Conservation (phyloP, 2,329 filamentous ascomycete genomes). For the Fusarium napiforme region DNA sequence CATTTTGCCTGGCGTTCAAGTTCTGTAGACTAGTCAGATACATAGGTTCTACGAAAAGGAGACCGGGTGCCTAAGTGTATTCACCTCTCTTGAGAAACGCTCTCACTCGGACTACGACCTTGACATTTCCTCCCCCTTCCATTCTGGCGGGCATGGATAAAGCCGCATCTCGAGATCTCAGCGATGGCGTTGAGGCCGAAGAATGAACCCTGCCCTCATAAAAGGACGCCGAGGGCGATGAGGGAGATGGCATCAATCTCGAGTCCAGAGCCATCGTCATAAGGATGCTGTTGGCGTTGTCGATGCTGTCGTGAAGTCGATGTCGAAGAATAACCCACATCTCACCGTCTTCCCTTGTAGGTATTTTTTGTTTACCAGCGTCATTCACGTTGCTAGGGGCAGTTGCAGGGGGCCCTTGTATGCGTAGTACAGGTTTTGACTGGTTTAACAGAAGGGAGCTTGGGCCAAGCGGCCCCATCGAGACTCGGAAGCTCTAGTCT, state of each 20-base stretch:
- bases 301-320: slow-evolving; percentile 54
- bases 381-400: slow-evolving; percentile 50
- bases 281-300: slow-evolving; percentile 54
- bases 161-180: slow-evolving; percentile 78
- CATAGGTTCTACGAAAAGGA: background rate
- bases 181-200: slow-evolving; percentile 80
- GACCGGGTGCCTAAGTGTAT: slow-evolving; percentile 35
- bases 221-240: slow-evolving; percentile 43
- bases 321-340: slow-evolving; percentile 56
- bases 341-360: slow-evolving; percentile 13
- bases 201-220: slow-evolving; percentile 61
- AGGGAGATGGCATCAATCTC: slow-evolving; percentile 58
- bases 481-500: background rate
- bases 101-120: slow-evolving; percentile 83
- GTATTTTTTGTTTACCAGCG: slow-evolving; percentile 51
- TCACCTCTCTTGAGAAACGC: slow-evolving; percentile 82
- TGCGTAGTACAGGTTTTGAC: slow-evolving; percentile 17
- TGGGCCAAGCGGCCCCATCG: slow-evolving; percentile 24
- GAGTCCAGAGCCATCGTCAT: slow-evolving; percentile 56
- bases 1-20: slow-evolving; percentile 83
- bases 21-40: slow-evolving; percentile 65
- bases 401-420: slow-evolving; percentile 38
- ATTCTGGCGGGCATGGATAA: slow-evolving; percentile 66
- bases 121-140: slow-evolving; percentile 79
- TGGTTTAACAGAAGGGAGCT: slow-evolving; percentile 28